phyloP scores from a whole-genome alignment of 805 yeast genomes.

The Cyberlindnera galapagoensis region DNA sequence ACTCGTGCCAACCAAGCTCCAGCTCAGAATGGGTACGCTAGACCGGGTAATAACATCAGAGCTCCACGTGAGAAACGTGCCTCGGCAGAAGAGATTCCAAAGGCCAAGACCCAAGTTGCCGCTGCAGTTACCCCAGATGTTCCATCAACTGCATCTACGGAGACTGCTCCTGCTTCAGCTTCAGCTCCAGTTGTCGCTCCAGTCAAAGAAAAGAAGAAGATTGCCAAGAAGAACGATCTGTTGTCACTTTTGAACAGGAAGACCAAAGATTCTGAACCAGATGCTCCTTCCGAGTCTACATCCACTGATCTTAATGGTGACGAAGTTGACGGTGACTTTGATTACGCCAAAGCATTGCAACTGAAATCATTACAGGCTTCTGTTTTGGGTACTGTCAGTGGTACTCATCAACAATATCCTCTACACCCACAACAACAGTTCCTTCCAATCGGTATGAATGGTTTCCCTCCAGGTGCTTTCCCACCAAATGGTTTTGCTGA shows the following conservation, averaged over 20 bases:
- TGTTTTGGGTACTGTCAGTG: slow-evolving; percentile 22
- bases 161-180: no score
- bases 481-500: no score
- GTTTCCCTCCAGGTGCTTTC: slow-evolving; percentile 10
- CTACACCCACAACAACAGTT: slow-evolving; percentile 8
- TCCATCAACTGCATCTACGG: not conserved
- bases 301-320: slow-evolving; percentile 5
- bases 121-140: not conserved
- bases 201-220: slow-evolving; percentile 20
- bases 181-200: no score
- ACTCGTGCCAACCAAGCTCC: slow-evolving; percentile 4
- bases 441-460: slow-evolving; percentile 16
- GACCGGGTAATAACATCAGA: no score
- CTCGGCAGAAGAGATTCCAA: not conserved
- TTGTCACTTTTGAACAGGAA: slow-evolving; percentile 38
- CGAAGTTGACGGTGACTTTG: slow-evolving; percentile 11
- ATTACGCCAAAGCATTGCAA: slow-evolving; percentile 25
- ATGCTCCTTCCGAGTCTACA: no score
- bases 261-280: slow-evolving; percentile 18
- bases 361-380: slow-evolving; percentile 12
- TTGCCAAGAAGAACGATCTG: slow-evolving; percentile 37
- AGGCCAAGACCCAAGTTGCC: not conserved
- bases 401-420: slow-evolving; percentile 11
- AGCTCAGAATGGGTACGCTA: no score
- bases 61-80: slow-evolving; percentile 15